Percentiles rank a stretch among this genome's conserved stretches.
Evolutionary conservation across 2,329 filamentous ascomycete genomes (phyloP).

Genomic region (Cryphonectria naterciae): DNA sequence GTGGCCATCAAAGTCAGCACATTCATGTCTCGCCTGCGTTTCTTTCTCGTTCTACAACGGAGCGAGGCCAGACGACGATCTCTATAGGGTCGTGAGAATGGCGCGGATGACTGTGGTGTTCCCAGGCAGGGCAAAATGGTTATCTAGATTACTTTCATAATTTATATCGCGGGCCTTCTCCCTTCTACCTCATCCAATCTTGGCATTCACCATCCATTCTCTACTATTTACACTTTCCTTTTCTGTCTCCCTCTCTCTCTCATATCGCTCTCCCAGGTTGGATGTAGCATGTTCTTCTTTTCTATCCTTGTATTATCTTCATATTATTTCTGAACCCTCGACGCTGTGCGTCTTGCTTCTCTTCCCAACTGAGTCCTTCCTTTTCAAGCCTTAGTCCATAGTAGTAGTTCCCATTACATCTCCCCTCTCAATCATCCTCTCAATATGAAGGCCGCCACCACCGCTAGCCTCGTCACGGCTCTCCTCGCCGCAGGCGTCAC

Average conservation of each 20-base stretch:
- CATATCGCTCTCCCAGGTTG: constrained; percentile 6
- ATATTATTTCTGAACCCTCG: background rate
- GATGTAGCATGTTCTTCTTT: background rate
- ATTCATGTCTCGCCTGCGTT: constrained; percentile 5
- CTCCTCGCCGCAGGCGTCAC: constrained; percentile 6
- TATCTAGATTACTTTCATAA: background rate
- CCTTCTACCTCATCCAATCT: background rate
- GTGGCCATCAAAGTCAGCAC: background rate
- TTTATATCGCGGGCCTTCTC: background rate
- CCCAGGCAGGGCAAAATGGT: background rate
- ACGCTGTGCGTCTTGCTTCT: constrained; percentile 11
- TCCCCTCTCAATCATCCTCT: background rate
- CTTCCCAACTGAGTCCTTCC: background rate
- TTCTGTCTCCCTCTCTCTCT: background rate
- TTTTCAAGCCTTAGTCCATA: background rate
- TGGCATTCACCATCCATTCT: constrained; percentile 1
- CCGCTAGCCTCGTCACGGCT: background rate
- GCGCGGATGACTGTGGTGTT: background rate
- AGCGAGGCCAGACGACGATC: background rate
- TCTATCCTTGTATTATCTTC: background rate
- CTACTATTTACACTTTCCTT: background rate
- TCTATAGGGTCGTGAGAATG: background rate
- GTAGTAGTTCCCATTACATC: too few species aligned
- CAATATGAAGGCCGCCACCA: constrained; percentile 8
- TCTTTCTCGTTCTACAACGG: background rate